phyloP scores from a whole-genome alignment of 2,329 filamentous ascomycete species.

The Fusarium pilosicola region DNA sequence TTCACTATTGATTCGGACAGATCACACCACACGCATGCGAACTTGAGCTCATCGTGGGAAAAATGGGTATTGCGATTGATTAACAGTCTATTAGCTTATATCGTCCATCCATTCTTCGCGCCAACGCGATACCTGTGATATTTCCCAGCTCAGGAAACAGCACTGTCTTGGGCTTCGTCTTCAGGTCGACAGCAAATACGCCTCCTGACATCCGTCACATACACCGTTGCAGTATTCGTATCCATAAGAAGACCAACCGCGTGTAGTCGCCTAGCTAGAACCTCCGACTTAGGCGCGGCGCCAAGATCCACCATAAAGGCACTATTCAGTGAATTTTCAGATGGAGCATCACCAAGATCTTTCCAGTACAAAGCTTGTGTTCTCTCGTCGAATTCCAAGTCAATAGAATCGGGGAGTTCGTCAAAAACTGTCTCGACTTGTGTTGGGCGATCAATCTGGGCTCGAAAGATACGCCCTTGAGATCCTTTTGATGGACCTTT shows the following conservation, averaged over 20 bases:
- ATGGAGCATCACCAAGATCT: background rate
- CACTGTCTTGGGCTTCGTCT: background rate
- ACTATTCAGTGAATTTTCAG: background rate
- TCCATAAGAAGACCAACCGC: background rate
- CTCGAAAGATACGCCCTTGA: background rate
- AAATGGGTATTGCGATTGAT: too few relatives aligned
- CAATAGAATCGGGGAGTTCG: background rate
- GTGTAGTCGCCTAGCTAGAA: background rate
- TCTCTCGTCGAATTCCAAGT: background rate
- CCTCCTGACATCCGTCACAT: background rate
- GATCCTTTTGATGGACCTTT: background rate
- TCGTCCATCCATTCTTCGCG: background rate
- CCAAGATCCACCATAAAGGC: background rate
- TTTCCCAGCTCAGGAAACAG: background rate
- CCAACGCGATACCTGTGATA: conserved; percentile 5
- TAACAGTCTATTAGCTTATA: background rate
- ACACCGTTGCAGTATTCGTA: background rate
- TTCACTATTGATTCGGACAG: background rate
- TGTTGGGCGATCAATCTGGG: background rate
- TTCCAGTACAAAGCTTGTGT: background rate
- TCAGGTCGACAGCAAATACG: background rate
- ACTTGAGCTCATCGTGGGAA: background rate
- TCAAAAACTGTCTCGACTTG: background rate
- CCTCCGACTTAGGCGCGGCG: background rate
- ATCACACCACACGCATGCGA: background rate